These are phyloP conservation scores for Ramalina intermedia DNA, from an alignment of 495 filamentous ascomycete genomes.

Conservation along the genomic window DNA sequence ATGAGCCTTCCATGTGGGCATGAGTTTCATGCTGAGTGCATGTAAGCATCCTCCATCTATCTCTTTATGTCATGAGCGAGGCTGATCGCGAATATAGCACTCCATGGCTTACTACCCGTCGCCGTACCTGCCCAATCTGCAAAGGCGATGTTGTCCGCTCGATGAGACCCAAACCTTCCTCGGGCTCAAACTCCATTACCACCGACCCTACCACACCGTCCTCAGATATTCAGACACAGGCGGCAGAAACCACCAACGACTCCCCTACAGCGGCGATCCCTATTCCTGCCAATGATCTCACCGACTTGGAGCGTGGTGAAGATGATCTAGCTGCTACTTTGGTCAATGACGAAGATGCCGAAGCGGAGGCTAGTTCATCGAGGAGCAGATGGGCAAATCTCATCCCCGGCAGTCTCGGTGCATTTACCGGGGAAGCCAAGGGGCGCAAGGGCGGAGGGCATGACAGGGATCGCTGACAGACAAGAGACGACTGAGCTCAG, in stretches of 20 bases:
- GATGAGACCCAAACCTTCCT: constrained; percentile 25
- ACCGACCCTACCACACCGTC: constrained; percentile 28
- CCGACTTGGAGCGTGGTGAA: constrained; percentile 26
- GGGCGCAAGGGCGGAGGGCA: constrained; percentile 31
- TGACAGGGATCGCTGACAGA: constrained; percentile 27
- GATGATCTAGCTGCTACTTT: constrained; percentile 25
- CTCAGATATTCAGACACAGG: constrained; percentile 30
- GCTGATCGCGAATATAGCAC: constrained; percentile 44
- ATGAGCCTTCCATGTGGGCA: constrained; percentile 99
- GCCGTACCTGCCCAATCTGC: constrained; percentile 93
- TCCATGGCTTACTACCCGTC: constrained; percentile 91
- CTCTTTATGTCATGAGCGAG: background rate
- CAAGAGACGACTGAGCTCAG: too few species aligned
- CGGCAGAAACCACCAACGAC: constrained; percentile 25
- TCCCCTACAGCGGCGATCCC: constrained; percentile 35
- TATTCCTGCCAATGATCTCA: constrained; percentile 20
- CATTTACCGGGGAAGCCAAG: constrained; percentile 35
- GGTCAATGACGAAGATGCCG: constrained; percentile 20
- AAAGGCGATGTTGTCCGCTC: constrained; percentile 85
- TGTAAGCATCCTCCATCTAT: constrained; percentile 50
- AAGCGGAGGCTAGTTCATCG: constrained; percentile 10
- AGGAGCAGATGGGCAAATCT: constrained; percentile 13
- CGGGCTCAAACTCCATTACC: constrained; percentile 22
- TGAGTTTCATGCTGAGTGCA: constrained; percentile 96
- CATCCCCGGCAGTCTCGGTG: constrained; percentile 32